Conservation (phyloP, 495 filamentous ascomycete genomes). For the Chaetomium tenue region DNA sequence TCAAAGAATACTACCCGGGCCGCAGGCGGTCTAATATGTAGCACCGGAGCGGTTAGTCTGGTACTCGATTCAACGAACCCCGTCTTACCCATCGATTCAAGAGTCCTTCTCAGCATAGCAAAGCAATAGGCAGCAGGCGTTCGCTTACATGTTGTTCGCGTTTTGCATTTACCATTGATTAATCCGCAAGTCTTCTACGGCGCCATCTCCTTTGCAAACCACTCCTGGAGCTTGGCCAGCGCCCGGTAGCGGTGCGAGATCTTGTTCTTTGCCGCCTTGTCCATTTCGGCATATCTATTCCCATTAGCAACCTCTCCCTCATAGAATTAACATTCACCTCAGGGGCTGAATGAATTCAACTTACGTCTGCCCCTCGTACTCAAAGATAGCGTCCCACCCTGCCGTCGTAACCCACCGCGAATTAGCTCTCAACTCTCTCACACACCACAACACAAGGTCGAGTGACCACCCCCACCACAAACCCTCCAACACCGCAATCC, state of each 20-base stretch:
- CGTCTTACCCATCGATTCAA: not conserved
- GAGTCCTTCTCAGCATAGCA: not conserved
- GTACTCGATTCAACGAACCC: not conserved
- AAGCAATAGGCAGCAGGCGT: not conserved
- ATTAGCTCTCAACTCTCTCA: no score
- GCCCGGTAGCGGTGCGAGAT: constrained; percentile 89
- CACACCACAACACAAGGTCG: no score
- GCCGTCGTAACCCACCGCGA: no score
- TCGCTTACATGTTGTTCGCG: not conserved
- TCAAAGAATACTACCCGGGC: not conserved
- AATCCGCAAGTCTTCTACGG: constrained; percentile 12
- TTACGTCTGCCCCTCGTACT: constrained; percentile 87
- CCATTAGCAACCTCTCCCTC: constrained; percentile 9
- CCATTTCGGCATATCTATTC: constrained; percentile 85
- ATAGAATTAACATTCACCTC: not conserved
- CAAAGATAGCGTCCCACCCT: constrained; percentile 97
- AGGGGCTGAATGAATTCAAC: constrained; percentile 29
- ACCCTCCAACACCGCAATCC: no score
- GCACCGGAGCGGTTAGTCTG: not conserved
- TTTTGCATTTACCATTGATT: constrained; percentile 3
- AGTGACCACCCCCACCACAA: no score
- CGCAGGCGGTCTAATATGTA: not conserved
- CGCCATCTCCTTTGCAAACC: constrained; percentile 61
- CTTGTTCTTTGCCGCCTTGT: constrained; percentile 83
- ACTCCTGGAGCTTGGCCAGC: constrained; percentile 76